These are phyloP conservation scores for Clavaria fumosa DNA, from an alignment of 768 basidiomycete genomes.

Conservation along the genomic window DNA sequence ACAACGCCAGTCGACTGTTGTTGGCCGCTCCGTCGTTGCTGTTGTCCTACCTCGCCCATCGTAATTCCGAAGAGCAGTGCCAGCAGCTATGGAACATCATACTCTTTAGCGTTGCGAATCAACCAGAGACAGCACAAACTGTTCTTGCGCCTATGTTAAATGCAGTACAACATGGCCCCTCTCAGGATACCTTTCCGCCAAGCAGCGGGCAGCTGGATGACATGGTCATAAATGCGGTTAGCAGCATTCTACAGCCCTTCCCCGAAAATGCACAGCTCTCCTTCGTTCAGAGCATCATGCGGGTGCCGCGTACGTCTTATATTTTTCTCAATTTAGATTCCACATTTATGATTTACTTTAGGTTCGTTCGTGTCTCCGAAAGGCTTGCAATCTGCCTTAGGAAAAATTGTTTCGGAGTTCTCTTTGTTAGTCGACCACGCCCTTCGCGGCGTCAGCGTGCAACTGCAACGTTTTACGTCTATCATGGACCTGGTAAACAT, in stretches of 20 bases:
- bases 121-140: constrained; percentile 16
- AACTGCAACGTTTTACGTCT: constrained; percentile 14
- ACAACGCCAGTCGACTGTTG: constrained; percentile 26
- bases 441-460: constrained; percentile 17
- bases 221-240: constrained; percentile 25
- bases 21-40: constrained; percentile 28
- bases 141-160: constrained; percentile 27
- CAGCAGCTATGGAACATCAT: constrained; percentile 32
- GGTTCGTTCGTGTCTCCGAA: constrained; percentile 22
- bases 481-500: constrained; percentile 21
- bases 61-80: constrained; percentile 20
- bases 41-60: constrained; percentile 34
- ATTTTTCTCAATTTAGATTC: background rate
- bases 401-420: constrained; percentile 22
- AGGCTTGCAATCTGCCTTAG: constrained; percentile 21
- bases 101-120: constrained; percentile 26
- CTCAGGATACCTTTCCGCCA: constrained; percentile 31
- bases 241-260: constrained; percentile 19
- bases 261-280: constrained; percentile 15
- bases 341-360: constrained; percentile 7
- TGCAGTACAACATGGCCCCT: constrained; percentile 24
- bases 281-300: constrained; percentile 25
- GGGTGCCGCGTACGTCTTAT: constrained; percentile 24
- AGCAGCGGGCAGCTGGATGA: constrained; percentile 28
- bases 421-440: constrained; percentile 19